Evolutionary conservation across 2,329 filamentous ascomycete genomes (phyloP), one percentile per base, ranked within the genome.

Genomic region (Calonectria pseudoturangicola): DNA sequence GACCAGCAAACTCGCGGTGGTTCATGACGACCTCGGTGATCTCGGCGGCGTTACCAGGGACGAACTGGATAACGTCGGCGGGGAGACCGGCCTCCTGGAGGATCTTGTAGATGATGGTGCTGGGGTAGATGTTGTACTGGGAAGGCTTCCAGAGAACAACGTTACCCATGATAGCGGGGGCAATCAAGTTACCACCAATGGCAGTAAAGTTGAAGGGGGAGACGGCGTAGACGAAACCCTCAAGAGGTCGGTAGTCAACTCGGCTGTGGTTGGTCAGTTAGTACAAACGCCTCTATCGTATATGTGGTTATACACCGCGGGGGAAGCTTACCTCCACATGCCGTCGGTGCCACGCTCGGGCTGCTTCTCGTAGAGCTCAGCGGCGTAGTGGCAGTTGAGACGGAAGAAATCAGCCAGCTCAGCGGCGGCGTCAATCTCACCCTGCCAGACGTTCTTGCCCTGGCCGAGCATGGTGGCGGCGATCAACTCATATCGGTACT

Each of bases 391-490:
- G 67, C 98, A 96, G 81, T 97, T 97, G 88, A 98, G 97, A 80
- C 95, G 92, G 83, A 98, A 88, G 86, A 98, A 98, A 83, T 98
- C 96, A 77, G 92, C 93, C 78, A 98, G 86, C 88, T 98, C 97
- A 5, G 96, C 96, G 9, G 96, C 96, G 36, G 96, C 91, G 83
- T 98, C 96, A 74, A 98, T 98, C 89, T 98, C 96, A 3, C 96
- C 96, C 86, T 98, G 97, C 95, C 95, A 98, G 47, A 95, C 95
- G 83, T 98, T 98, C 91, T 98, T 98, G 80, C 97, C 96, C 86
- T 99, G 96, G 66, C 96, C 96, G 30, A 98, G 88, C 92, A 98
- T 98, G 3, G 97, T 98, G 36, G 95, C 92, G 4, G 97, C 96
- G 93, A 98, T 97, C 77, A 98, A 91, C 67, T 98, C 95, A 86